Evolutionary conservation across 2,329 filamentous ascomycete genomes (phyloP), one percentile per base, ranked within the genome.

Genomic region (Eutypella sp.): DNA sequence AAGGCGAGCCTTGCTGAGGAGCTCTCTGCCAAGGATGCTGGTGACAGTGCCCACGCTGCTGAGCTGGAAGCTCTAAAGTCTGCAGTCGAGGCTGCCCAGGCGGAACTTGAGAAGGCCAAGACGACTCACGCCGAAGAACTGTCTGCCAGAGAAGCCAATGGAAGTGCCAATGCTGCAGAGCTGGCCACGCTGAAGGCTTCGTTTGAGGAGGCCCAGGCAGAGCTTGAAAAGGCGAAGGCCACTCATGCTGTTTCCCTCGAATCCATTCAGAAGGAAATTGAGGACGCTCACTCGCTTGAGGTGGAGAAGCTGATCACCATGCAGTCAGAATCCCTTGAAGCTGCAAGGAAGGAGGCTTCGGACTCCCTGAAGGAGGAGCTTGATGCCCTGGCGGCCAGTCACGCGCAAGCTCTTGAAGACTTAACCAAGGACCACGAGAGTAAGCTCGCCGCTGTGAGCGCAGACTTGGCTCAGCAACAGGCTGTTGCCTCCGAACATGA

Each of bases 321-420:
- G 24, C 68, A 69, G 51, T 62, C 66, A 9, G 63, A 73, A 27
- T 69, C 71, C 5, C 57, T 75, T 9, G 71, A 75, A 40, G 58
- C 62, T 19, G 63, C 69, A 29, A 72, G 67, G 58, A 61, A 67
- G 18, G 71, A 74, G n/a, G 52, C 56, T 10, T 47, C 51, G 3
- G 49, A 47, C 36, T 47, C 50, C 7, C 53, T 55, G 39, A 46
- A 55, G 25, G 49, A 47, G 18, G 49, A 42, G 6, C 45, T 58
- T 23, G 50, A 52, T 22, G 48, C 53, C 16, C 65, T 74, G 23
- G 64, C 74, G 46, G 61, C 68, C 34, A 65, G 64, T 53, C 67
- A 74, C 56, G 64, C 69, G 29, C 63, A 61, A 22, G 73, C 78
- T 48, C 61, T 79, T n/a, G 68, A 75, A 53, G 69, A 72, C 52